phyloP scores from a whole-genome alignment of 2,329 filamentous ascomycete genomes.

The Cytospora piceicola region DNA sequence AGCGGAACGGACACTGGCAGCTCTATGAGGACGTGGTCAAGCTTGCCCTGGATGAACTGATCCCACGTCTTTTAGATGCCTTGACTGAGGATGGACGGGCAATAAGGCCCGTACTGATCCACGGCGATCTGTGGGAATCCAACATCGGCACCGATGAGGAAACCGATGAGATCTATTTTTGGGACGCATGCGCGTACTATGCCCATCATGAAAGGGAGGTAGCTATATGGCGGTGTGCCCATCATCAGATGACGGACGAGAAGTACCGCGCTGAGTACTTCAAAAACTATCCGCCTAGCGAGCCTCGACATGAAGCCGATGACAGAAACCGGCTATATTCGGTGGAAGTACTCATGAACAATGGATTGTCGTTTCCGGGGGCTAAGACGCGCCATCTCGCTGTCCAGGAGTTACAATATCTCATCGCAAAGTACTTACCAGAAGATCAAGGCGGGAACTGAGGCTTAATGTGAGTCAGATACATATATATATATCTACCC shows the following conservation, averaged over 20 bases:
- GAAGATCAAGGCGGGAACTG: background rate
- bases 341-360: background rate
- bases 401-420: background rate
- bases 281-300: constrained; percentile 11
- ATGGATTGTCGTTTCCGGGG: background rate
- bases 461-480: too few relatives aligned
- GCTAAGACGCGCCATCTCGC: background rate
- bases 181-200: constrained; percentile 44
- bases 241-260: constrained; percentile 21
- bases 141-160: constrained; percentile 41
- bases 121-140: constrained; percentile 48
- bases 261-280: constrained; percentile 14
- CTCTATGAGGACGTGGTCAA: constrained; percentile 36
- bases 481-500: too few relatives aligned
- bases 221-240: constrained; percentile 37
- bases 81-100: constrained; percentile 36
- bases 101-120: constrained; percentile 40
- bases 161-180: constrained; percentile 40
- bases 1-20: constrained; percentile 39
- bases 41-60: constrained; percentile 35
- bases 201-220: constrained; percentile 46
- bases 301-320: constrained; percentile 20
- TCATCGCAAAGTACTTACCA: background rate
- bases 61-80: constrained; percentile 39
- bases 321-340: constrained; percentile 22